phyloP scores from a whole-genome alignment of 306 rosid genomes.

The Sicyos edulis region DNA sequence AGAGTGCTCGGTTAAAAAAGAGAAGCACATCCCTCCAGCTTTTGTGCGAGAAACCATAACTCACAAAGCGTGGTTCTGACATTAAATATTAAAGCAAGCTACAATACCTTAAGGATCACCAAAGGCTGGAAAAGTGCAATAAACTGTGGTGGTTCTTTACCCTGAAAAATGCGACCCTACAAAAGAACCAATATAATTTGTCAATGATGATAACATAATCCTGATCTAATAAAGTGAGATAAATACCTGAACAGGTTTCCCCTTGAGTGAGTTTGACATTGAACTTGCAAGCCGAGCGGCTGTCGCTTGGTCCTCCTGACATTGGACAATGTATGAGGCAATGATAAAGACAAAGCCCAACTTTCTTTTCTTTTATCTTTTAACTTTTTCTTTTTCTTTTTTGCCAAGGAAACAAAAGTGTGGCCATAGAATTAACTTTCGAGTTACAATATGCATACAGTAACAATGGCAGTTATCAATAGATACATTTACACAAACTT shows the following conservation, averaged over 20 bases:
- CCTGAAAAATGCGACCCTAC: conserved; percentile 85
- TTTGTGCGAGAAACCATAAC: conserved; percentile 6
- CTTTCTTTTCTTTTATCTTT: background rate
- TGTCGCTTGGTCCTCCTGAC: conserved; percentile 85
- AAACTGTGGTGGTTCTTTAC: conserved; percentile 91
- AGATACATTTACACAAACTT: too few species aligned
- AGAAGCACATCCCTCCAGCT: background rate
- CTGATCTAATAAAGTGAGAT: background rate
- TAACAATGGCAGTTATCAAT: too few species aligned
- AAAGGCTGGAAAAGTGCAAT: conserved; percentile 84
- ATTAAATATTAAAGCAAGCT: background rate
- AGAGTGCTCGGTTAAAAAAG: background rate
- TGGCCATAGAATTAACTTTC: too few species aligned
- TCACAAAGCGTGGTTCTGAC: background rate
- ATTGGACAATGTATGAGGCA: conserved; percentile 17
- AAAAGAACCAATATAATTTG: conserved; percentile 7
- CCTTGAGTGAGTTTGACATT: conserved; percentile 86
- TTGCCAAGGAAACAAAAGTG: background rate
- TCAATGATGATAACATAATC: background rate
- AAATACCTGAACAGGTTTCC: conserved; percentile 96
- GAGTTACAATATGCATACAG: too few species aligned
- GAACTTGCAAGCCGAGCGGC: conserved; percentile 76
- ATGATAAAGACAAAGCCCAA: background rate
- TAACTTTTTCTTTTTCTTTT: too few species aligned
- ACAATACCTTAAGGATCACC: conserved; percentile 80